These are phyloP conservation scores for Neopestalotiopsis rosae DNA, from an alignment of 2,329 filamentous ascomycete genomes.

Conservation along the genomic window DNA sequence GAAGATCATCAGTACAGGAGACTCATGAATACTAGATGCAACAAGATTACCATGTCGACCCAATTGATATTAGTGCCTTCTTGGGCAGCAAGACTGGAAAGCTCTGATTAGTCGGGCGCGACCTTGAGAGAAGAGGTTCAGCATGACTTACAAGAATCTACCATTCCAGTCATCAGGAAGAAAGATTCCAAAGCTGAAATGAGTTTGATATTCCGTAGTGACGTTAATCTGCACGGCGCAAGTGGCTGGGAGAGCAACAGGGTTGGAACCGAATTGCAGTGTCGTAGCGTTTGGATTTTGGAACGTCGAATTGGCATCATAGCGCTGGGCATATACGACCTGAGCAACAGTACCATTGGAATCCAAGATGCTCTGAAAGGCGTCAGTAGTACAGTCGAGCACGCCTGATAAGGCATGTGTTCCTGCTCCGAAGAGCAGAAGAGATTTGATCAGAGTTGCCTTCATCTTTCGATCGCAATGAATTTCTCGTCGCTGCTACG, in stretches of 20 bases:
- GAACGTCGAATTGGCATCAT: neutral
- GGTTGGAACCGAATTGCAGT: neutral
- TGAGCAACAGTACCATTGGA: neutral
- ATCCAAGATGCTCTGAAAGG: neutral
- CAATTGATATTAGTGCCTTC: neutral
- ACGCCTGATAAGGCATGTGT: neutral
- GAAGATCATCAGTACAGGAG: constrained; percentile 46
- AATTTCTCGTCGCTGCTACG: neutral
- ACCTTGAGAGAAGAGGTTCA: constrained; percentile 43
- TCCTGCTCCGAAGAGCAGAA: neutral
- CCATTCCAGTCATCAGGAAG: constrained; percentile 36
- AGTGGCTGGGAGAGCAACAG: neutral
- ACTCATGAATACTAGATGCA: constrained; percentile 25
- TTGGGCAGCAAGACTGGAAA: neutral
- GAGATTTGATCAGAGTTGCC: neutral
- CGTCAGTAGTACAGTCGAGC: neutral
- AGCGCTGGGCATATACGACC: neutral
- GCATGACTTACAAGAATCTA: constrained; percentile 45
- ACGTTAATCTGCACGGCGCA: neutral
- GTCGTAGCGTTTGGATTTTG: neutral
- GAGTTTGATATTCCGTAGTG: neutral
- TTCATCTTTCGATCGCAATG: neutral
- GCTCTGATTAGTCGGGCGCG: neutral
- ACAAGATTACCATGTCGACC: neutral
- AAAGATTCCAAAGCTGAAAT: neutral